Evolutionary conservation across 2,329 filamentous ascomycete species (phyloP), one percentile per base, ranked within the genome.

Genomic region (Penicillium crustosum): DNA sequence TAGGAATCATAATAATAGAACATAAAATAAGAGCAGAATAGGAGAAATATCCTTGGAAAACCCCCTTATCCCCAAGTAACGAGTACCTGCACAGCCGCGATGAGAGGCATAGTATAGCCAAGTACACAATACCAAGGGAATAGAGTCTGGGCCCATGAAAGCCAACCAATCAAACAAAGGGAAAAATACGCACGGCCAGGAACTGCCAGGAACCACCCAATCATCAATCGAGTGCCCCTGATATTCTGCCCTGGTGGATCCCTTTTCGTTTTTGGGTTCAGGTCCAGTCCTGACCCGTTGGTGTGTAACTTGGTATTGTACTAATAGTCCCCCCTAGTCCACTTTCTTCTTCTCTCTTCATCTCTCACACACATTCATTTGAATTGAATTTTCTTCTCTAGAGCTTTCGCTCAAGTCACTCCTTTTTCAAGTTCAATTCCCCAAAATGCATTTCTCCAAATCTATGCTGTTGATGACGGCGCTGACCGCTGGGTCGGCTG

Each of bases 381-480:
- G 54, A 45, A 49, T 63, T 58, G 58, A 60, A 60, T 44, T 55
- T 47, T 35, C 38, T 49, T 44, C 29, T 43, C 39, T n/a, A 48
- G 61, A 61, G 61, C 61, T 33, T 57, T 61, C 59, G 43, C 62
- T 64, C 54, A 53, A 58, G 63, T 61, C 65, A 66, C 60, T 66
- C 66, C 29, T 48, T 52, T 65, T 59, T 58, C 49, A 44, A 47
- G 31, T 59, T 56, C 53, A 56, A 56, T 55, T 57, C 43, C 8
- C 10, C 64, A 72, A 53, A 35, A 77, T 77, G 75, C 73, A 75
- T 60, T 57, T 76, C 65, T 75, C 76, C 62, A 73, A 73, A 63
- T 70, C 73, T 21, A 44, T 74, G 59, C 55, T 75, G 54, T 60
- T 76, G 57, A 58, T 75, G 55, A 68, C 72, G 55, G 73, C 74